phyloP scores from a whole-genome alignment of 2,329 filamentous ascomycete genomes.

The Aspergillus pseudonomiae region DNA sequence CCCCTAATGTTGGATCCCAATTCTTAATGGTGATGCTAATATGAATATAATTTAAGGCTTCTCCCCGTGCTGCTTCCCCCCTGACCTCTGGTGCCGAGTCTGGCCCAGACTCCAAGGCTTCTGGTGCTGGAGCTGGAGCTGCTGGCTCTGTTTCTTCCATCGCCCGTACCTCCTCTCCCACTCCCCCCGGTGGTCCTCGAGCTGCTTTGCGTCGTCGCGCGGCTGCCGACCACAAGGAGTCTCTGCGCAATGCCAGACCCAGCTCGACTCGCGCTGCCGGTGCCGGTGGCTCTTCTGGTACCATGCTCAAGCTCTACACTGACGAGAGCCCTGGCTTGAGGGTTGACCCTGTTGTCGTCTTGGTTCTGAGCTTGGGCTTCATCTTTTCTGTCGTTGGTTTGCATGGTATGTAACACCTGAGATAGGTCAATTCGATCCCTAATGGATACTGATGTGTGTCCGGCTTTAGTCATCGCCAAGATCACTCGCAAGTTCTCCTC shows the following conservation, averaged over 20 bases:
- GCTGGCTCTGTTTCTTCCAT: constrained; percentile 66
- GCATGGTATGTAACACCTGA: constrained; percentile 72
- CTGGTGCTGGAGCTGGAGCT: constrained; percentile 46
- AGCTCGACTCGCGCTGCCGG: constrained; percentile 91
- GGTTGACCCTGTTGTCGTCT: constrained; percentile 95
- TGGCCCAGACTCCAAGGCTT: constrained; percentile 47
- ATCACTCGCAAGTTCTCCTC: constrained; percentile 82
- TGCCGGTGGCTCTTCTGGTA: constrained; percentile 93
- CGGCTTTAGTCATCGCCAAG: constrained; percentile 81
- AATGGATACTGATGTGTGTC: constrained; percentile 12
- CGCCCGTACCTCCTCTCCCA: constrained; percentile 80
- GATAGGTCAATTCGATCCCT: neutral
- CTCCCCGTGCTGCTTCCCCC: constrained; percentile 46
- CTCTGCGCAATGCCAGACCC: constrained; percentile 89
- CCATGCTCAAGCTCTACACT: constrained; percentile 98
- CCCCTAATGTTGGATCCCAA: neutral
- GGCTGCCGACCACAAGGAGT: constrained; percentile 95
- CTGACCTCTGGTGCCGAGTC: constrained; percentile 50
- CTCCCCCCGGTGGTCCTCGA: constrained; percentile 89
- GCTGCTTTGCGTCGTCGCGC: constrained; percentile 94
- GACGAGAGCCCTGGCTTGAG: constrained; percentile 97
- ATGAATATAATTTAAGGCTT: constrained; percentile 31
- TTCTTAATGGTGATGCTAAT: constrained; percentile 9
- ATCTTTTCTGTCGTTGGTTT: constrained; percentile 98
- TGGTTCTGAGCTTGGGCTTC: constrained; percentile 95